Conservation (phyloP, 1,284 basidiomycete genomes). For the Taiwanofungus camphoratus region DNA sequence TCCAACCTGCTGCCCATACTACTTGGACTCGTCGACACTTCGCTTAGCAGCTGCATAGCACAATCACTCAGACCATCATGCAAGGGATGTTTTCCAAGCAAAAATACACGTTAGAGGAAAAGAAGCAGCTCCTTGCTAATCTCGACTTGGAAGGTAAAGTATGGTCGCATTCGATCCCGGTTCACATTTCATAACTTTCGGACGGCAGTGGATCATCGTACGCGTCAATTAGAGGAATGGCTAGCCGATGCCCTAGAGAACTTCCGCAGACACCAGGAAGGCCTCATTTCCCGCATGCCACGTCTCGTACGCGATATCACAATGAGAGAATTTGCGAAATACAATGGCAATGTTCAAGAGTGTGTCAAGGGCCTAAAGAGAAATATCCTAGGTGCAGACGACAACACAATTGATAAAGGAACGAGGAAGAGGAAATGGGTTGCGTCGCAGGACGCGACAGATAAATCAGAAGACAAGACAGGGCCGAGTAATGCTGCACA, state of each 20-base stretch:
- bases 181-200: constrained; percentile 4
- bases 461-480: constrained; percentile 27
- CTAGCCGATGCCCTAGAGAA: constrained; percentile 64
- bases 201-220: constrained; percentile 57
- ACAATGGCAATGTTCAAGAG: constrained; percentile 65
- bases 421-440: constrained; percentile 73
- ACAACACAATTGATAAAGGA: constrained; percentile 54
- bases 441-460: constrained; percentile 46
- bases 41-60: too few species aligned
- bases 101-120: constrained; percentile 54
- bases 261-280: constrained; percentile 66
- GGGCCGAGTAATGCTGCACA: constrained; percentile 17
- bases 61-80: constrained; percentile 6
- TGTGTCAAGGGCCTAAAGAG: constrained; percentile 61
- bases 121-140: constrained; percentile 66
- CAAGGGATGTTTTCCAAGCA: constrained; percentile 7
- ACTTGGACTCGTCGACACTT: too few species aligned
- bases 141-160: constrained; percentile 69
- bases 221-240: constrained; percentile 65
- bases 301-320: constrained; percentile 65
- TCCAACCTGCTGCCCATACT: too few species aligned
- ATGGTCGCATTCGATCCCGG: constrained; percentile 8
- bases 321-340: constrained; percentile 74
- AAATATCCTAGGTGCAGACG: constrained; percentile 37
- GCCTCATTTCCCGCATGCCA: constrained; percentile 67